phyloP scores from a whole-genome alignment of 2,329 filamentous ascomycete species.

The Ophiognomonia clavigignenti-juglandacearum region DNA sequence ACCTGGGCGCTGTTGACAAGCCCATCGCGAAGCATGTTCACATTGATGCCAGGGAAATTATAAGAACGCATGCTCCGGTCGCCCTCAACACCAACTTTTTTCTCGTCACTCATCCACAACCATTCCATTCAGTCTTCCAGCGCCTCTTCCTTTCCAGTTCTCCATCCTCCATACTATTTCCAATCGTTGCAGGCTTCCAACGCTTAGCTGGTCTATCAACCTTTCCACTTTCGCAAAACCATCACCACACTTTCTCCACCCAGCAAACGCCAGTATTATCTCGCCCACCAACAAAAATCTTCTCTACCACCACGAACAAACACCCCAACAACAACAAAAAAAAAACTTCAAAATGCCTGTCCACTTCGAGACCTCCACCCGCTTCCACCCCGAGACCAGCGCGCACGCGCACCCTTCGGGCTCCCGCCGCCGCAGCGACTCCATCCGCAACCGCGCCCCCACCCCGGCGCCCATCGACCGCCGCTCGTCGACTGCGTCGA shows the following conservation, averaged over 20 bases:
- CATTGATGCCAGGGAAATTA: no score
- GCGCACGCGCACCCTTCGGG: constrained; percentile 8
- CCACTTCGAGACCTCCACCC: constrained; percentile 13
- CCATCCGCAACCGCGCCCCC: constrained; percentile 10
- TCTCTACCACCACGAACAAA: background rate
- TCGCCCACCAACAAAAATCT: background rate
- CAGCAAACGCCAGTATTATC: background rate
- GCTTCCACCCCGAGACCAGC: constrained; percentile 13
- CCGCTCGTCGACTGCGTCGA: constrained; percentile 8
- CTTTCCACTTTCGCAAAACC: no score
- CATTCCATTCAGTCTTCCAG: background rate
- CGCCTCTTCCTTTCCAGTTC: background rate
- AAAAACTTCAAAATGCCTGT: constrained; percentile 13
- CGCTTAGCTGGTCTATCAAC: constrained; percentile 2
- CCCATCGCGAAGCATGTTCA: no score
- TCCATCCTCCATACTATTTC: background rate
- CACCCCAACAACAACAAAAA: no score
- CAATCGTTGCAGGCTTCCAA: constrained; percentile 5
- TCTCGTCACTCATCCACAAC: no score
- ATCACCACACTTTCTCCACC: background rate
- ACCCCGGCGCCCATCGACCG: constrained; percentile 10
- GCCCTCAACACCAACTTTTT: no score
- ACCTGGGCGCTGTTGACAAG: no score
- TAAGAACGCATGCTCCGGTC: no score
- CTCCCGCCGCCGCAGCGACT: constrained; percentile 6